phyloP scores from a whole-genome alignment of 306 rosid species.

The Acacia melanoxylon region DNA sequence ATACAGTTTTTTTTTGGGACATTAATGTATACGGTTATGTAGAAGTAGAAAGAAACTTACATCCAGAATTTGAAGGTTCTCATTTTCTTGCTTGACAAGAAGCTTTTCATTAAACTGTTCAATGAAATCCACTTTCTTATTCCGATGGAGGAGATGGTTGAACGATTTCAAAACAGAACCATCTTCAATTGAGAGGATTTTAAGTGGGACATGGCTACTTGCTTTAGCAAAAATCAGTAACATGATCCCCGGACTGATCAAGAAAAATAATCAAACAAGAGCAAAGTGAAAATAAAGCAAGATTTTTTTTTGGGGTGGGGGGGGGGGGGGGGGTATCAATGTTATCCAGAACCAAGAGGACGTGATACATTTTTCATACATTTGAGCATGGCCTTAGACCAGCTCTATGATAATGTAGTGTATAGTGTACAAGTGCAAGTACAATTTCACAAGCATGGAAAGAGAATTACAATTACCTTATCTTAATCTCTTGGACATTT shows the following conservation, averaged over 20 bases:
- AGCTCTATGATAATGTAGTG: constrained; percentile 6
- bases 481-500: constrained; percentile 95
- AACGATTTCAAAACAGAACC: constrained; percentile 95
- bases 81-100: constrained; percentile 97
- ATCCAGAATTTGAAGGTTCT: constrained; percentile 92
- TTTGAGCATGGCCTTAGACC: constrained; percentile 9
- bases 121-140: constrained; percentile 93
- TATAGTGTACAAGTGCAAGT: background rate
- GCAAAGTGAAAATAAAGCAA: constrained; percentile 8
- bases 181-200: constrained; percentile 94
- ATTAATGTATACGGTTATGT: constrained; percentile 4
- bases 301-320: background rate
- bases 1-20: background rate
- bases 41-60: constrained; percentile 50
- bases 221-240: constrained; percentile 79
- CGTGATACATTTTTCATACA: background rate
- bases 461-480: constrained; percentile 69
- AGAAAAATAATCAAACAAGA: constrained; percentile 30
- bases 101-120: constrained; percentile 98
- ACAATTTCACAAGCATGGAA: constrained; percentile 9
- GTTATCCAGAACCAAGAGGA: constrained; percentile 16
- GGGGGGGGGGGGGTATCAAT: background rate
- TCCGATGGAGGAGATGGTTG: constrained; percentile 92
- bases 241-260: constrained; percentile 90
- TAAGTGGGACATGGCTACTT: constrained; percentile 84